Percentiles rank a stretch among this genome's conserved stretches.
Conservation (phyloP, 192 early-diverging fungal genomes). For the Coemansia sp. region DNA sequence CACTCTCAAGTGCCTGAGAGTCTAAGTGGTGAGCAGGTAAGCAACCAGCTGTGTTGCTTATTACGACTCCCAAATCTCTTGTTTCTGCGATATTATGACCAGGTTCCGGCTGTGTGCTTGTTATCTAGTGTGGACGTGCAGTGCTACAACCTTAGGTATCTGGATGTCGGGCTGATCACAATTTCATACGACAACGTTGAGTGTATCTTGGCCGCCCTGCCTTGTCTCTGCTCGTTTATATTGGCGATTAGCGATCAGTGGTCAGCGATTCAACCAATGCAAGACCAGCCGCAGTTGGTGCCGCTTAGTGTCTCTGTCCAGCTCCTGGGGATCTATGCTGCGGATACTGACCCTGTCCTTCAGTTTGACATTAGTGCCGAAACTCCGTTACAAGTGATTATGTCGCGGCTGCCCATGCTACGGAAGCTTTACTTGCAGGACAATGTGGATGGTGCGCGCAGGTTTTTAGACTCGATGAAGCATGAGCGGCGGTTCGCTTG, state of each 20-base stretch:
- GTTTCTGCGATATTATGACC: conserved; percentile 22
- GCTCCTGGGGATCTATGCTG: conserved; percentile 11
- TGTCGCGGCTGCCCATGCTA: conserved; percentile 15
- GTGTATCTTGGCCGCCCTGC: conserved; percentile 3
- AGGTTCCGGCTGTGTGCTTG: conserved; percentile 13
- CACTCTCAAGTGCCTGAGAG: background rate
- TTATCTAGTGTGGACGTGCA: background rate
- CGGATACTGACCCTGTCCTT: background rate
- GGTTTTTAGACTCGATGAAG: background rate
- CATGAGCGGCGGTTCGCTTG: conserved; percentile 7
- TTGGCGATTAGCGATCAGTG: conserved; percentile 20
- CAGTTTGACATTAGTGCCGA: background rate
- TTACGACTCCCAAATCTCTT: conserved; percentile 1
- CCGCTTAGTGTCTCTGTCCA: conserved; percentile 15
- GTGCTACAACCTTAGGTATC: conserved; percentile 9
- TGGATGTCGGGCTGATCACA: conserved; percentile 27
- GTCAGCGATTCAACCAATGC: background rate
- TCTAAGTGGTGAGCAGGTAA: background rate
- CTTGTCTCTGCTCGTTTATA: conserved; percentile 9
- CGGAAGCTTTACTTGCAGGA: conserved; percentile 7
- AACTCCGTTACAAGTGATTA: conserved; percentile 9
- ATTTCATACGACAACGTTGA: conserved; percentile 13
- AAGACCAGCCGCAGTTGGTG: background rate
- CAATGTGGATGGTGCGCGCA: background rate
- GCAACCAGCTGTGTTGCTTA: conserved; percentile 13